Conservation (phyloP, 345 rosid species). For the Citrus hindsii region DNA sequence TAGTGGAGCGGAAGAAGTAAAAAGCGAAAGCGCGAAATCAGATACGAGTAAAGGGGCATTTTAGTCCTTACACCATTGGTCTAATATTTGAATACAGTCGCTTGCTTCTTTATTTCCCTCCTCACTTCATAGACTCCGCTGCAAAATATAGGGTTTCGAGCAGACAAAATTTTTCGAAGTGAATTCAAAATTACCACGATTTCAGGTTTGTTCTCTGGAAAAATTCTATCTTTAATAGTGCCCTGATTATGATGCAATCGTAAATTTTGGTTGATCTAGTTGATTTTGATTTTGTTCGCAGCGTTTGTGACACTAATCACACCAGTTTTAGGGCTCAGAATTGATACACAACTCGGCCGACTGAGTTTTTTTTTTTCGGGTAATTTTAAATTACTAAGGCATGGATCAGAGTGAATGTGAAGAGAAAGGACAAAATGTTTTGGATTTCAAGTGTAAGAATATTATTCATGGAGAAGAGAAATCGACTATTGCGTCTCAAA, state of each 20-base stretch:
- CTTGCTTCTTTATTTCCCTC: constrained; percentile 1
- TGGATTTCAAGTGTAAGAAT: constrained; percentile 10
- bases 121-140: background rate
- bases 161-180: background rate
- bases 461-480: background rate
- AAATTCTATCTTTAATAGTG: background rate
- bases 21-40: background rate
- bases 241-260: background rate
- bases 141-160: constrained; percentile 8
- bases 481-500: constrained; percentile 22
- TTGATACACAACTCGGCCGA: background rate
- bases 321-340: background rate
- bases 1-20: background rate
- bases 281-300: background rate
- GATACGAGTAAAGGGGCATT: background rate
- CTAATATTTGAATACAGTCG: background rate
- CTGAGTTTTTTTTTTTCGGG: background rate
- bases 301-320: background rate
- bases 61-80: background rate
- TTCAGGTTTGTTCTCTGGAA: background rate
- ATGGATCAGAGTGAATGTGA: constrained; percentile 28
- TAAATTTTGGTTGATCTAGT: background rate
- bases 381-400: background rate
- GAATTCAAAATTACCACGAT: background rate
- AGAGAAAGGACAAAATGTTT: background rate